Conservation (phyloP, 352 stramenopile species). For the Phytophthora podocarpi region DNA sequence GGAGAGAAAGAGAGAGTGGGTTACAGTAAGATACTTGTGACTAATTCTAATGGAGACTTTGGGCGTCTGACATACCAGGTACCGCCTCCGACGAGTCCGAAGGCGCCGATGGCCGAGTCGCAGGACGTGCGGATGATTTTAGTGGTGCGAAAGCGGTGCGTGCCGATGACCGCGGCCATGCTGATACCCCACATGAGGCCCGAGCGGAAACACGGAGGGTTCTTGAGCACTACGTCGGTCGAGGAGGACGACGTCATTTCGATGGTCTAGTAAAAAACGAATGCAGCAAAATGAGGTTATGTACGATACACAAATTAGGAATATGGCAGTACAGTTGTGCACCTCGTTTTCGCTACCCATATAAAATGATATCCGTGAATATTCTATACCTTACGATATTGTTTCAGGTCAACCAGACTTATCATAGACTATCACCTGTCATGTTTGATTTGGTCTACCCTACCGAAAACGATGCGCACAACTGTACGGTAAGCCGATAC, state of each 20-base stretch:
- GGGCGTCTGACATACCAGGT: slow-evolving; percentile 47
- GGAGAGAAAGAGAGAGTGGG: no score
- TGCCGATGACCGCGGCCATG: slow-evolving; percentile 60
- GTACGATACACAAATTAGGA: slow-evolving; percentile 4
- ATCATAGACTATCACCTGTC: no score
- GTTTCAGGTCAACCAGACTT: no score
- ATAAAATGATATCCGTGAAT: no score
- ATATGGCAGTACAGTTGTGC: background rate
- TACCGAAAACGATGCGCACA: no score
- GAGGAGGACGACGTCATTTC: slow-evolving; percentile 13
- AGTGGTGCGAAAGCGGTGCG: slow-evolving; percentile 72
- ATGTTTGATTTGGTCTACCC: no score
- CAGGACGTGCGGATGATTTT: slow-evolving; percentile 59
- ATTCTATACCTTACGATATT: no score
- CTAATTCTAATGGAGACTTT: slow-evolving; percentile 1
- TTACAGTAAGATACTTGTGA: no score
- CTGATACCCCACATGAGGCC: slow-evolving; percentile 81
- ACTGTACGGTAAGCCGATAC: no score
- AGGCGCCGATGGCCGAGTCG: slow-evolving; percentile 72
- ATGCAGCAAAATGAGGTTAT: background rate
- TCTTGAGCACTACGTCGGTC: slow-evolving; percentile 57
- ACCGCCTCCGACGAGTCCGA: slow-evolving; percentile 53
- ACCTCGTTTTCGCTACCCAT: no score
- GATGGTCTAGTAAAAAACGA: background rate
- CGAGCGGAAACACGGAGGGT: slow-evolving; percentile 81